Evolutionary conservation across 768 basidiomycete species (phyloP), one percentile per base, ranked within the genome.

Genomic region (Lentinula raphanica): DNA sequence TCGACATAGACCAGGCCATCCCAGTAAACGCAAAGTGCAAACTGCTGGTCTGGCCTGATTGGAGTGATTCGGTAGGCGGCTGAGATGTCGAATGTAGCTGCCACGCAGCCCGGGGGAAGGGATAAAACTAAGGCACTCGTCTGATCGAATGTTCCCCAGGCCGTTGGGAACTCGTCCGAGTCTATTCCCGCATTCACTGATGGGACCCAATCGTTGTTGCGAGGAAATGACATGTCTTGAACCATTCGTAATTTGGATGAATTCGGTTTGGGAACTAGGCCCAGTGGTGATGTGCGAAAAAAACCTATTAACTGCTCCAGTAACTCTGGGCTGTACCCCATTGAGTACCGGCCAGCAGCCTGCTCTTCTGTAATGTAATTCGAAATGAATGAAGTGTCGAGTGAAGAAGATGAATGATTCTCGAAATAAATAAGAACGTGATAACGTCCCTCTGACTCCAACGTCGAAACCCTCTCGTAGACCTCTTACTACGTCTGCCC

Each of bases 281-380:
- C 72, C 0, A 81, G 63, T 0, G 78, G 80, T 0, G 75, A 74
- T 0, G 77, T 69, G 0, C 59, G 60, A 44, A 80, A 81, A 0
- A 69, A 71, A 0, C 79, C 76, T 28, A 80, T 78, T 8, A 72
- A 6, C 1, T 51, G 9, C 46, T 75, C 68, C n/a, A n/a, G n/a
- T n/a, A n/a, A n/a, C n/a, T n/a, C n/a, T n/a, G n/a, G n/a, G n/a
- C n/a, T n/a, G n/a, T n/a, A n/a, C n/a, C n/a, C n/a, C n/a, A n/a
- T n/a, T n/a, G n/a, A n/a, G n/a, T n/a, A n/a, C n/a, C n/a, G n/a
- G n/a, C n/a, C n/a, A n/a, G n/a, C n/a, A n/a, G n/a, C n/a, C n/a
- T n/a, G n/a, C n/a, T n/a, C n/a, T n/a, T n/a, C n/a, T n/a, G n/a
- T n/a, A n/a, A n/a, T n/a, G n/a, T n/a, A n/a, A n/a, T n/a, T n/a